Conservation (phyloP, 306 rosid genomes). For the Alnus glutinosa region DNA sequence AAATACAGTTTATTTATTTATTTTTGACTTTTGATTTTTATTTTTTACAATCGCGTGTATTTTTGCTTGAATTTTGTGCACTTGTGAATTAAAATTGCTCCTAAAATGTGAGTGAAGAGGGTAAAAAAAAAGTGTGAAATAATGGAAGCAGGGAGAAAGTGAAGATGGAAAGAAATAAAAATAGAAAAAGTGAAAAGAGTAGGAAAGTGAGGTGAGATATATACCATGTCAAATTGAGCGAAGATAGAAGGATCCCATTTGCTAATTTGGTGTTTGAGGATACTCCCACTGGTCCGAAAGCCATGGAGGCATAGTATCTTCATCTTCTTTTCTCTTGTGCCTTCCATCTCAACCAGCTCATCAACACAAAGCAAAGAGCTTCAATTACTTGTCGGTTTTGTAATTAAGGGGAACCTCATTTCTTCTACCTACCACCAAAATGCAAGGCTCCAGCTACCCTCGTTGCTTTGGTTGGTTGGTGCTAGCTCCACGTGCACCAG, state of each 20-base stretch:
- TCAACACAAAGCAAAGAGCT: background rate
- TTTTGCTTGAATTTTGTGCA: too few relatives aligned
- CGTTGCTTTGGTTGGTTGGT: conserved; percentile 13
- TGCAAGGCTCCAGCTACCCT: conserved; percentile 4
- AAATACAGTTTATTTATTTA: too few relatives aligned
- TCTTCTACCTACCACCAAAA: conserved; percentile 14
- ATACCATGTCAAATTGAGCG: conserved; percentile 67
- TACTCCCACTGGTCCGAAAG: conserved; percentile 83
- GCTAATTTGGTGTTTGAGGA: conserved; percentile 70
- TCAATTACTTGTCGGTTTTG: background rate
- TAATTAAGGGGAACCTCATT: background rate
- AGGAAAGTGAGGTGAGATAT: background rate
- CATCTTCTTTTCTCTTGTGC: conserved; percentile 45
- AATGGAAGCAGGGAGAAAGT: too few relatives aligned
- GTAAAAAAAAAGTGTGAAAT: too few relatives aligned
- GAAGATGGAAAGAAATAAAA: background rate
- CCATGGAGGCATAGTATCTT: conserved; percentile 90
- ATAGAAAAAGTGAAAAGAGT: background rate
- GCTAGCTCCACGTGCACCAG: conserved; percentile 26
- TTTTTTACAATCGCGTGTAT: too few relatives aligned
- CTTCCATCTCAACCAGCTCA: conserved; percentile 33
- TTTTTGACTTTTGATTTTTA: too few relatives aligned
- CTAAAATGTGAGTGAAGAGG: too few relatives aligned
- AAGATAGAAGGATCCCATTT: conserved; percentile 86
- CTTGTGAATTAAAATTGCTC: too few relatives aligned